Conservation (phyloP, 768 basidiomycete genomes). For the Xerocomellus chrysenteron region DNA sequence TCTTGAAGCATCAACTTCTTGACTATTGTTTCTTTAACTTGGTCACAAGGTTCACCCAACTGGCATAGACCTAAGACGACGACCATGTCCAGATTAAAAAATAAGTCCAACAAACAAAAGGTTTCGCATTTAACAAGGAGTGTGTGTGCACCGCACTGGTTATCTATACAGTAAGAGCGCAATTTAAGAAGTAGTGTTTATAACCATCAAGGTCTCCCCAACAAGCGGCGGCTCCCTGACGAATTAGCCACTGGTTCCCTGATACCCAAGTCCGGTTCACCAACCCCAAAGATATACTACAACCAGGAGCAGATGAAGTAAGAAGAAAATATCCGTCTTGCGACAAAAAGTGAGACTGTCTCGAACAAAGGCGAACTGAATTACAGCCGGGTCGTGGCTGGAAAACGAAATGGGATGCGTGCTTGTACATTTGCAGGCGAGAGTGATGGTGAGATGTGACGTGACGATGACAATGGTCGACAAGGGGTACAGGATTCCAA, state of each 20-base stretch:
- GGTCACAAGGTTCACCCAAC: too few species aligned
- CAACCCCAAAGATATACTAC: constrained; percentile 7
- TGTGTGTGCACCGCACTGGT: background rate
- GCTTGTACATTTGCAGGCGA: constrained; percentile 2
- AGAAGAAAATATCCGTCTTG: constrained; percentile 14
- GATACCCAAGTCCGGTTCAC: constrained; percentile 2
- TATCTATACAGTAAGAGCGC: background rate
- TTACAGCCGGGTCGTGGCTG: constrained; percentile 9
- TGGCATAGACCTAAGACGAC: background rate
- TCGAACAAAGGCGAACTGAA: constrained; percentile 21
- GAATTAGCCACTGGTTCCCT: constrained; percentile 1
- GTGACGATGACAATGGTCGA: background rate
- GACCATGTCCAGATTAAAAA: background rate
- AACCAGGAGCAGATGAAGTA: background rate
- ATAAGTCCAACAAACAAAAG: background rate
- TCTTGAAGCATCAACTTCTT: too few species aligned
- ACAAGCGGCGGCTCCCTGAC: constrained; percentile 7
- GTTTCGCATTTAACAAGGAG: constrained; percentile 17
- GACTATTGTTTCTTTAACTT: too few species aligned
- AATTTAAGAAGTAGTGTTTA: background rate
- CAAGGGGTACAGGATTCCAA: background rate
- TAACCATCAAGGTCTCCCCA: constrained; percentile 5
- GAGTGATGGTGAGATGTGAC: background rate
- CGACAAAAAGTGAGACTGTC: constrained; percentile 6
- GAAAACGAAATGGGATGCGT: background rate